Evolutionary conservation across 768 basidiomycete genomes (phyloP), one percentile per base, ranked within the genome.

Genomic region (Xerocomellus intermedius): DNA sequence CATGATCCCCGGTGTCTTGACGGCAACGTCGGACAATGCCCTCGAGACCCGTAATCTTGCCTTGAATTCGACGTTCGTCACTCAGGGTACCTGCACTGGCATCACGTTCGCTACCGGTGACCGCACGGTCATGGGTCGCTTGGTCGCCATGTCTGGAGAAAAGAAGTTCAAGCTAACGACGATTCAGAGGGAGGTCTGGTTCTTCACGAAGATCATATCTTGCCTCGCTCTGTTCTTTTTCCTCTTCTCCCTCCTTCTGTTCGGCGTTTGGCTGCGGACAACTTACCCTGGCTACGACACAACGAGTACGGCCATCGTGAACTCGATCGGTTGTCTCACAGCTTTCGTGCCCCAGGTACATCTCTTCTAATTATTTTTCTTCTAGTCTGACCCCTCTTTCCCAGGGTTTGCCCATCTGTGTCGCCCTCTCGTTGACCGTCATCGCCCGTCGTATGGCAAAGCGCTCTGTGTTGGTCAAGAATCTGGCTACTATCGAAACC

Each of bases 151-250:
- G 60, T 80, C 81, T 0, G 76, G 73, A 5, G 71, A 76, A 39
- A 73, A 72, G 28, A 77, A 76, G 59, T 69, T 73, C 64, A 77
- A 74, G 63, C 66, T 77, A 4, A 79, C 79, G 0, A 74, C 78
- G 14, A 74, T 79, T n/a, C 77, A 79, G 64, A 71, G 63, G 45
- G 78, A 79, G 50, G 69, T 78, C 4, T 75, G 74, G 66, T 77
- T 75, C 55, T 82, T 82, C 69, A 77, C 79, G 21, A 81, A 81
- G 60, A 71, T 77, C 63, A 76, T 83, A 50, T 81, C 70, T 49
- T 72, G 48, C 47, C 60, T 68, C 51, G 80, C 71, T 52, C 65
- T 69, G 61, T 69, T 52, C 61, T 76, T 69, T 61, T 82, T 69
- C 65, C 69, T 58, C 66, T 69, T 76, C n/a, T 66, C 73, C 8